A percentile compares a stretch with the other conserved stretches of the same genome.
Conservation (phyloP, 805 yeast genomes). For the Candida montana region DNA sequence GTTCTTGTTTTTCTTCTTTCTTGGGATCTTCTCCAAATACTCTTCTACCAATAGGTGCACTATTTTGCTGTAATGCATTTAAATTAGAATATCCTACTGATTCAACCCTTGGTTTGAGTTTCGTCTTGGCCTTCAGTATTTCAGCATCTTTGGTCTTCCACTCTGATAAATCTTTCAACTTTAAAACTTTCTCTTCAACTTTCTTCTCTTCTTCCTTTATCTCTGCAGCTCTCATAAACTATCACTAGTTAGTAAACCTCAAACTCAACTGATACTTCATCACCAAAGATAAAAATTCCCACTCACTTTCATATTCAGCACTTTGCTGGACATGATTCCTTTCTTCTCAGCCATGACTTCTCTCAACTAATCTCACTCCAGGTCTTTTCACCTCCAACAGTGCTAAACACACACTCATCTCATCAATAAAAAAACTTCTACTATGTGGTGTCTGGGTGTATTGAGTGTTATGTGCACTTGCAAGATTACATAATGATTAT, state of each 20-base stretch:
- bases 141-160: slow-evolving; percentile 26
- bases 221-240: slow-evolving; percentile 52
- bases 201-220: slow-evolving; percentile 29
- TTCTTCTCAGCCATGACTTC: slow-evolving; percentile 9
- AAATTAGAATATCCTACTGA: slow-evolving; percentile 40
- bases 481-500: neutral
- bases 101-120: slow-evolving; percentile 27
- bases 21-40: slow-evolving; percentile 23
- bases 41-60: slow-evolving; percentile 24
- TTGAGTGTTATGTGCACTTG: neutral
- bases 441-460: neutral
- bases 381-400: neutral
- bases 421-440: neutral
- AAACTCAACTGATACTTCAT: no score
- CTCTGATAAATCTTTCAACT: slow-evolving; percentile 38
- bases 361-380: neutral
- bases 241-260: no score
- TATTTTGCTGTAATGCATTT: slow-evolving; percentile 20
- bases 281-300: no score
- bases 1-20: slow-evolving; percentile 12
- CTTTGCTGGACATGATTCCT: slow-evolving; percentile 52
- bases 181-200: slow-evolving; percentile 31
- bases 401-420: neutral
- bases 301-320: slow-evolving; percentile 63
- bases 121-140: slow-evolving; percentile 24